Conservation (phyloP, 306 rosid species). For the Luffa acutangula region DNA sequence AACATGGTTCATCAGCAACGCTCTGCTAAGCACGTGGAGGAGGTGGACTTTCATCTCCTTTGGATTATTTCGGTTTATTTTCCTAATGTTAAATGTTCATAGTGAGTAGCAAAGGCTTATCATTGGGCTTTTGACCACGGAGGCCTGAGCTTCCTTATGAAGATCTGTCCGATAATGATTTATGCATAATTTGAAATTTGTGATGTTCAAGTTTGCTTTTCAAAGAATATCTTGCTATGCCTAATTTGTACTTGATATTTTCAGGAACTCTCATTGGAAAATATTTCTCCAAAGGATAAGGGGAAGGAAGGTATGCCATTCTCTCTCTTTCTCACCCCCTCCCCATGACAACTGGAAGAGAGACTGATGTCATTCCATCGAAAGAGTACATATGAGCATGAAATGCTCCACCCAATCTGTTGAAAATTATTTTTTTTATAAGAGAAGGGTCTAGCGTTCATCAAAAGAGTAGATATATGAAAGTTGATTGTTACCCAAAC, state of each 20-base stretch:
- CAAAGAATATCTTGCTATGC: not conserved
- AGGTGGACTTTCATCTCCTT: slow-evolving; percentile 23
- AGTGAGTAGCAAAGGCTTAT: not conserved
- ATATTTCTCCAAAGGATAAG: slow-evolving; percentile 26
- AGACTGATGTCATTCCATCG: not conserved
- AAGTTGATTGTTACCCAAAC: not conserved
- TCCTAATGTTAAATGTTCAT: not conserved
- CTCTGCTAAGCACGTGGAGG: slow-evolving; percentile 27
- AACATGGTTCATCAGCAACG: slow-evolving; percentile 54
- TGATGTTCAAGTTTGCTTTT: not conserved
- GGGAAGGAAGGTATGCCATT: slow-evolving; percentile 46
- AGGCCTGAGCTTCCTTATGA: not conserved
- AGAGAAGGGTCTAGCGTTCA: not conserved
- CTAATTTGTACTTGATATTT: slow-evolving; percentile 15
- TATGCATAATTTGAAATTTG: not conserved
- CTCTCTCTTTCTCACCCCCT: not conserved
- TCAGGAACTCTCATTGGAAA: slow-evolving; percentile 48
- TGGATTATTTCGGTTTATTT: not conserved
- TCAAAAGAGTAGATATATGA: not conserved
- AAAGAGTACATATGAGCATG: not conserved
- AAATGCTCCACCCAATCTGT: not conserved
- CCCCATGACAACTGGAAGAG: not conserved
- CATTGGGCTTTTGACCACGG: not conserved
- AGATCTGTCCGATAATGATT: not conserved
- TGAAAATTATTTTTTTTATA: not conserved